Base-by-base conservation (phyloP, 345 rosid genomes). In the Aethionema arabicum region DNA sequence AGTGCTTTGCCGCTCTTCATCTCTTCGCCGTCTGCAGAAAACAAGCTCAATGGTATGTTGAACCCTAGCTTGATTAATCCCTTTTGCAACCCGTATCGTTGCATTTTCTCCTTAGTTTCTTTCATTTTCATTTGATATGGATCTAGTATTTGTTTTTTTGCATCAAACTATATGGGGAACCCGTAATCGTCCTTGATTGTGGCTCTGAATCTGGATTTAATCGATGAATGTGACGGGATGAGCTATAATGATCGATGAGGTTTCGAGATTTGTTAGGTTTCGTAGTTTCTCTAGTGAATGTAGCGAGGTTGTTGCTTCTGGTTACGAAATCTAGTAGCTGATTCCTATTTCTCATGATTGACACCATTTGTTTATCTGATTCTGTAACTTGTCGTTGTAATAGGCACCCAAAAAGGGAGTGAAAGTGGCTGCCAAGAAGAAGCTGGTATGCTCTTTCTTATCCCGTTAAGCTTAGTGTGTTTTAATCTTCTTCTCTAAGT, bases 401-500 rank as follows among this genome's bases (percentile, higher is more conserved):
- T 31, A 79, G 89, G 89, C 79, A 50, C 86, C 84, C 0, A 81
- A 81, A 48, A 69, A 54, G 65, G 83, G 77, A 56, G 84, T 63
- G 13, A 81, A 79, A 10, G 56, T 63, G 3, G 69, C 59, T 46
- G 27, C 82, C 5, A 66, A 82, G 48, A 84, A 80, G 74, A 83
- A 77, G 74, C 4, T 64, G 63, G 74, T 70, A 70, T 41, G 48
- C 11, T 42, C 29, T 45, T 6, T 3, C 2, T n/a, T 14, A 0
- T 4, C 3, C 2, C 4, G 4, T 8, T 48, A 3, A 52, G 41
- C 36, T 2, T 29, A 31, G 10, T 47, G 14, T 52, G 35, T 6
- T 37, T 21, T n/a, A 21, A 40, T 30, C 27, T 43, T 30, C 27
- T 43, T 21, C 10, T 59, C 27, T 5, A 0, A 7, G 14, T 37